Percentiles rank a stretch among this genome's conserved stretches.
phyloP scores from a whole-genome alignment of 768 basidiomycete genomes.

The Pleurotus platypus region DNA sequence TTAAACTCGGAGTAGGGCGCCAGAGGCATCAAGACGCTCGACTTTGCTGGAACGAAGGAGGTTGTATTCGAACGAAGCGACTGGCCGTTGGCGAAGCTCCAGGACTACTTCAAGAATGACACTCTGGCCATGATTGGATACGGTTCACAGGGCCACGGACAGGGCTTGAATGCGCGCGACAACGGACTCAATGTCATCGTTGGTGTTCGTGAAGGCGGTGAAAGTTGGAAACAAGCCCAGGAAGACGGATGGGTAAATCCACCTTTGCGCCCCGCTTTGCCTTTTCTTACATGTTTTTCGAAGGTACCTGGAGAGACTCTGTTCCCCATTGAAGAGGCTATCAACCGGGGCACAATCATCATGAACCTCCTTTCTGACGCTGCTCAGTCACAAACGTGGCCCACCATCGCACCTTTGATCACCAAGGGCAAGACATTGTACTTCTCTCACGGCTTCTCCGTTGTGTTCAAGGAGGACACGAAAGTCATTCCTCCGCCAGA shows the following conservation, averaged over 20 bases:
- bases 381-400: conserved; percentile 98
- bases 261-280: background rate
- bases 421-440: conserved; percentile 99
- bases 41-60: conserved; percentile 94
- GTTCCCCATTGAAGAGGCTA: conserved; percentile 98
- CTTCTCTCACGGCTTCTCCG: conserved; percentile 99
- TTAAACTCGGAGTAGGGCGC: conserved; percentile 34
- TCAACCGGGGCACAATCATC: conserved; percentile 93
- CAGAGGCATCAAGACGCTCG: conserved; percentile 91
- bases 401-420: conserved; percentile 84
- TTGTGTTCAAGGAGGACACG: conserved; percentile 97
- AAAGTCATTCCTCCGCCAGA: conserved; percentile 87
- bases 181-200: conserved; percentile 98
- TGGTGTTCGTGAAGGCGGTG: conserved; percentile 95
- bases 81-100: conserved; percentile 97
- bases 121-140: conserved; percentile 99
- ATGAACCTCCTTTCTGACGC: conserved; percentile 99
- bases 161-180: conserved; percentile 98
- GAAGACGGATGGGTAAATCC: conserved; percentile 90
- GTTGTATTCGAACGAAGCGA: conserved; percentile 93
- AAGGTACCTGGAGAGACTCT: conserved; percentile 95
- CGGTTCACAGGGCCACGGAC: conserved; percentile 98
- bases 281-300: background rate
- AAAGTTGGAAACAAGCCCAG: conserved; percentile 92
- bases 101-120: conserved; percentile 99